Evolutionary conservation across 2,329 filamentous ascomycete species (phyloP).

Genomic region (Pseudocercospora musae): DNA sequence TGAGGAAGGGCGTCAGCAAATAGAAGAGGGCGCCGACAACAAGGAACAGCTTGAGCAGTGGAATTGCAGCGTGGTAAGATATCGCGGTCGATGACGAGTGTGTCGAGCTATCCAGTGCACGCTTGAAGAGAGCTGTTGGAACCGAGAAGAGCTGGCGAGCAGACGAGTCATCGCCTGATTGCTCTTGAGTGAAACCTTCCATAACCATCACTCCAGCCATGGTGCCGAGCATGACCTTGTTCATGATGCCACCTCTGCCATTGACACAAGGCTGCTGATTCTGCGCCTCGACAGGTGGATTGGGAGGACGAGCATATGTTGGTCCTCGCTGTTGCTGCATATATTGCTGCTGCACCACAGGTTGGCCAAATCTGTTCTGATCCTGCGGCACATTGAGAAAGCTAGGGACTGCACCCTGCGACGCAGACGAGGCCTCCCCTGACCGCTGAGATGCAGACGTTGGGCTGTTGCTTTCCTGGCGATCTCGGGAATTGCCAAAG

Average conservation of each 20-base stretch:
- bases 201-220: constrained; percentile 89
- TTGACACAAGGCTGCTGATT: constrained; percentile 37
- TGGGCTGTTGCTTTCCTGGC: constrained; percentile 27
- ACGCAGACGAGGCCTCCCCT: constrained; percentile 28
- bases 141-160: constrained; percentile 43
- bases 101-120: constrained; percentile 21
- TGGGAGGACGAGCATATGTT: constrained; percentile 32
- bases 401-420: constrained; percentile 22
- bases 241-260: constrained; percentile 50
- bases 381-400: constrained; percentile 31
- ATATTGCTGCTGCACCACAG: constrained; percentile 33
- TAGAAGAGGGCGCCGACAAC: constrained; percentile 56
- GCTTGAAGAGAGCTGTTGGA: constrained; percentile 38
- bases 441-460: constrained; percentile 22
- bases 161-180: constrained; percentile 53
- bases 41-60: constrained; percentile 50
- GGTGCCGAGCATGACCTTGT: constrained; percentile 88
- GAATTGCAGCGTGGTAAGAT: constrained; percentile 33
- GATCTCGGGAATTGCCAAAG: constrained; percentile 44
- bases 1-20: constrained; percentile 55
- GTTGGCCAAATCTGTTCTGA: constrained; percentile 23
- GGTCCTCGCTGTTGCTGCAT: constrained; percentile 33
- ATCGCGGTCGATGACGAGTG: constrained; percentile 23
- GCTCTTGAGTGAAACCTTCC: constrained; percentile 68
- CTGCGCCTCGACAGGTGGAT: constrained; percentile 34